Evolutionary conservation across 202 grass and related monocot species (phyloP).

Genomic region (Schoenoplectus triqueter): DNA sequence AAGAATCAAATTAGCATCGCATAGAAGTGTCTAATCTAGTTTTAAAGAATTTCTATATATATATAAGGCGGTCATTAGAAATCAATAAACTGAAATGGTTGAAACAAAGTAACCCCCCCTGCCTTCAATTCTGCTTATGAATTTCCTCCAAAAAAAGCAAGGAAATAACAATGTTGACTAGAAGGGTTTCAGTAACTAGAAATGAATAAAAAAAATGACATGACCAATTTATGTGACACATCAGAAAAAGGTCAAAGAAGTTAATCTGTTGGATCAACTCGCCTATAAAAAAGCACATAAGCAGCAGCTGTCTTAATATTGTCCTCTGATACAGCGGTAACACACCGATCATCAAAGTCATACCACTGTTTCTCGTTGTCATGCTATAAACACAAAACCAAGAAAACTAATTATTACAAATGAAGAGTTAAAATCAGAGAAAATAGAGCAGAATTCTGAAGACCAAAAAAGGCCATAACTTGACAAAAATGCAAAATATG

Average conservation of each 20-base stretch:
- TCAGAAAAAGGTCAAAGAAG: conserved; percentile 3
- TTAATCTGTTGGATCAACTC: conserved; percentile 43
- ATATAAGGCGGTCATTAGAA: conserved; percentile 16
- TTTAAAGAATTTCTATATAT: conserved; percentile 39
- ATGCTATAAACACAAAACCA: conserved; percentile 51
- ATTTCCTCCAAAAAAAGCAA: conserved; percentile 32
- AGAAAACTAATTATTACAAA: neutral
- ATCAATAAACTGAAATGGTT: conserved; percentile 23
- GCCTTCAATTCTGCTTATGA: neutral
- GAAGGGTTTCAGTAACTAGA: conserved; percentile 30
- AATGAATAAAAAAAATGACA: conserved; percentile 31
- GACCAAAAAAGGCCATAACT: neutral
- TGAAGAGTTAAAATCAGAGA: neutral
- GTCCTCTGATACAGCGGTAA: conserved; percentile 65
- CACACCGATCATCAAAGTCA: conserved; percentile 80
- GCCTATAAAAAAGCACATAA: conserved; percentile 91
- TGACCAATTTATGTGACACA: conserved; percentile 10
- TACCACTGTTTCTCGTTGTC: conserved; percentile 79
- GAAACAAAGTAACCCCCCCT: conserved; percentile 27
- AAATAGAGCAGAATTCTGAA: conserved; percentile 23
- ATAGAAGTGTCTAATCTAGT: conserved; percentile 11
- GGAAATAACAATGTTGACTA: conserved; percentile 30
- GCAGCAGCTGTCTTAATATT: conserved; percentile 81
- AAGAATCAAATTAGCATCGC: conserved; percentile 29
- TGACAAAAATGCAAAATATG: neutral